Base-by-base conservation (phyloP, 495 filamentous ascomycete species). In the Xylaria longipes region DNA sequence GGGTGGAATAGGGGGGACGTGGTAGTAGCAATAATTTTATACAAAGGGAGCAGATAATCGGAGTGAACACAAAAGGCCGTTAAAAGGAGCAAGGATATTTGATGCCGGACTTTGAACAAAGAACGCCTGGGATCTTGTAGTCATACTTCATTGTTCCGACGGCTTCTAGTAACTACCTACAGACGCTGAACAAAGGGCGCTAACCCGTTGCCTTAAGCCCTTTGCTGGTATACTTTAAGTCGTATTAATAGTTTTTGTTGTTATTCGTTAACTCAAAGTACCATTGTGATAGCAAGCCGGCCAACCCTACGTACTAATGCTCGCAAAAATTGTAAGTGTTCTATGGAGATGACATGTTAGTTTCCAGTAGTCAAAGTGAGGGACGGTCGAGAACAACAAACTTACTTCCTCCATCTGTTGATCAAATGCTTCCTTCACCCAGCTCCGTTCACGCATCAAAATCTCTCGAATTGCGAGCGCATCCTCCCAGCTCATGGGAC, bases 401-500 rank as follows among this genome's bases (percentile, higher is more conserved):
- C 48, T 56, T 56, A 67, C 65, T 3, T 50, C 31, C 25, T 12
- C 17, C 31, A 66, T 52, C 11, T 6, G 0, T 41, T 25, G 5
- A 20, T 43, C 33, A 33, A 56, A 67, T 25, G 11, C 31, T 1
- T 14, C 20, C 33, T 48, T 17, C n/a, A 41, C 20, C 46, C 7
- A 45, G n/a, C 58, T 69, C 0, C 76, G 71, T 61, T 78, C 75
- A 17, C 68, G 17, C 74, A 77, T 80, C 1, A 79, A 57, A 17
- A 60, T 29, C 33, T 70, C 57, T 22, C 74, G 52, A n/a, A 60
- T 29, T 5, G 67, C 58, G 5, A 65, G 7, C 2, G 77, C 80
- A n/a, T 72, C 56, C 20, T 79, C 69, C 75, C 62, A 72, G 70
- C 71, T 74, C 35, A 80, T 62, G 1, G 73, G 75, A 48, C 69